Percentiles rank a stretch among this genome's conserved stretches.
These are phyloP conservation scores for Xylariales sp. DNA, from an alignment of 2,329 filamentous ascomycete species.

Conservation along the genomic window DNA sequence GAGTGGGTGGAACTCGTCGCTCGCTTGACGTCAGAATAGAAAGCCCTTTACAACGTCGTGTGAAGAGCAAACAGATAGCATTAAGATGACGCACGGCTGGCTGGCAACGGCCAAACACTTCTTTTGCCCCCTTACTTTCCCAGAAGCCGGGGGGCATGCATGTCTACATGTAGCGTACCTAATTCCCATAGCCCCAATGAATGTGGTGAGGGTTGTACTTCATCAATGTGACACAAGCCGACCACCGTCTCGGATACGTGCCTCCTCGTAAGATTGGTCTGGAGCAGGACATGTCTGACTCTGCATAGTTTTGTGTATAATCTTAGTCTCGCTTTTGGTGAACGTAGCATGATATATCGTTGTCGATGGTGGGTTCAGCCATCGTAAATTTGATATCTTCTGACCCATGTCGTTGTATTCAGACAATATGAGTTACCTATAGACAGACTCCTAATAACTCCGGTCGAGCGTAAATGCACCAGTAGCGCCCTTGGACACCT, in stretches of 20 bases:
- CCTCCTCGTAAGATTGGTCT: slow-evolving; percentile 18
- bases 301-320: not conserved
- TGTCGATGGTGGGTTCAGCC: slow-evolving; percentile 3
- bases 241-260: slow-evolving; percentile 33
- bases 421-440: slow-evolving; percentile 7
- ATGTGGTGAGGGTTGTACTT: slow-evolving; percentile 24
- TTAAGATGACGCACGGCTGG: slow-evolving; percentile 4
- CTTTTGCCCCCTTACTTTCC: slow-evolving; percentile 6
- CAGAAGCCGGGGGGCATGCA: slow-evolving; percentile 28
- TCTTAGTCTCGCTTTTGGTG: slow-evolving; percentile 3
- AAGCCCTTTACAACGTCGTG: not conserved
- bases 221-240: slow-evolving; percentile 23
- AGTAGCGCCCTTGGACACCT: slow-evolving; percentile 5
- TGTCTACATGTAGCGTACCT: slow-evolving; percentile 5
- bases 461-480: slow-evolving; percentile 31
- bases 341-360: slow-evolving; percentile 1
- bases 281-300: slow-evolving; percentile 23
- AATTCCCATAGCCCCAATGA: slow-evolving; percentile 6
- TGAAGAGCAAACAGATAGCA: slow-evolving; percentile 19
- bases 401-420: slow-evolving; percentile 15
- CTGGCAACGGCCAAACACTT: not conserved
- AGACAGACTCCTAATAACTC: slow-evolving; percentile 33
- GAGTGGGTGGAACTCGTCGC: not conserved
- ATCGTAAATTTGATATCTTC: slow-evolving; percentile 1
- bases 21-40: not conserved